Conservation (phyloP, 257 asterid species). For the Solanum virginianum region DNA sequence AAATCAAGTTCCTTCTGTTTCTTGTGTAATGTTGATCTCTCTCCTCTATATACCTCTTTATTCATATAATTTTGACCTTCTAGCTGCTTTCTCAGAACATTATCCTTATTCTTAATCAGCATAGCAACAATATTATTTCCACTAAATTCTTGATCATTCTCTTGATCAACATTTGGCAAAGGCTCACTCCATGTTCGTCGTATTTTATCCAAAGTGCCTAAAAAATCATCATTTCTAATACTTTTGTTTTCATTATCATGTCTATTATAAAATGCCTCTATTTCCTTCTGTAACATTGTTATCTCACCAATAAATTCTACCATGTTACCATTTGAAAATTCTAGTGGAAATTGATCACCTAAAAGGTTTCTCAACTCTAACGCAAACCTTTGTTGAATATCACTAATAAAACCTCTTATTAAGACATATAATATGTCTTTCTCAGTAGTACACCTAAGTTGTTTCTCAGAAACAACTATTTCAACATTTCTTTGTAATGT, state of each 20-base stretch:
- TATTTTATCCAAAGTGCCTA: neutral
- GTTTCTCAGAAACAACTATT: constrained; percentile 44
- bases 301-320: constrained; percentile 18
- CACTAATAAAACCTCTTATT: constrained; percentile 30
- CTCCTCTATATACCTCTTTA: constrained; percentile 6
- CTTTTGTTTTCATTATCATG: neutral
- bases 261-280: constrained; percentile 14
- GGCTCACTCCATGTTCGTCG: constrained; percentile 32
- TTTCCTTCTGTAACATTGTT: constrained; percentile 15
- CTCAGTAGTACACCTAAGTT: constrained; percentile 48
- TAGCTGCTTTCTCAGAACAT: constrained; percentile 22
- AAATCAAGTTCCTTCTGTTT: constrained; percentile 12
- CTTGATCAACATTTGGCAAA: constrained; percentile 5
- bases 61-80: constrained; percentile 7
- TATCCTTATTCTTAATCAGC: constrained; percentile 35
- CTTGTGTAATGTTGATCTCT: constrained; percentile 9
- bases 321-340: constrained; percentile 20
- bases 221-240: neutral
- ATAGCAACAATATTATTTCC: constrained; percentile 24
- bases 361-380: constrained; percentile 4
- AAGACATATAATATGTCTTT: constrained; percentile 30
- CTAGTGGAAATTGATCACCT: neutral
- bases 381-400: constrained; percentile 18
- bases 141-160: constrained; percentile 5
- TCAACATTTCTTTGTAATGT: constrained; percentile 46